Percentiles rank a stretch among this genome's conserved stretches.
These are phyloP conservation scores for Zygosaccharomyces pseudorouxii DNA, from an alignment of 805 yeast species.

Conservation along the genomic window DNA sequence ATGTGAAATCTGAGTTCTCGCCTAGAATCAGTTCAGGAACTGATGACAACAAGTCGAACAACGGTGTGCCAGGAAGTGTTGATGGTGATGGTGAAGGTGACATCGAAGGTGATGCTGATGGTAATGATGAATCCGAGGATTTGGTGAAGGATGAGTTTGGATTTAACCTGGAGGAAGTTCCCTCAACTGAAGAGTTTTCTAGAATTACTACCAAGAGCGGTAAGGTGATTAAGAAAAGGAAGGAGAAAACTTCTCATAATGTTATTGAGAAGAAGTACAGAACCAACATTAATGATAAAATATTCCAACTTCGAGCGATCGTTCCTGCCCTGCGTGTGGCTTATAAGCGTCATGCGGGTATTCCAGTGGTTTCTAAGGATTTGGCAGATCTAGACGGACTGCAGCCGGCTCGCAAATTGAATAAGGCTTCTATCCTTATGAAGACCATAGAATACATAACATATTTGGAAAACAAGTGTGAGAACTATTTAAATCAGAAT, in stretches of 20 bases:
- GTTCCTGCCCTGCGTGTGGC: slow-evolving; percentile 58
- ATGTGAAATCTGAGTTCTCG: slow-evolving; percentile 8
- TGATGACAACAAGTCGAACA: neutral
- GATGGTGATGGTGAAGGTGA: slow-evolving; percentile 3
- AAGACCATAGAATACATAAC: slow-evolving; percentile 76
- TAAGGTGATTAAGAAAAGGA: slow-evolving; percentile 30
- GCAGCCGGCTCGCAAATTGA: slow-evolving; percentile 69
- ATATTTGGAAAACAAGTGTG: slow-evolving; percentile 63
- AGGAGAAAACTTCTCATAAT: slow-evolving; percentile 61
- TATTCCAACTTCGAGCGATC: slow-evolving; percentile 56
- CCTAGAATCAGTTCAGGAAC: slow-evolving; percentile 3
- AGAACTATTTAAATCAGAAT: slow-evolving; percentile 45
- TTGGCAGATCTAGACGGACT: slow-evolving; percentile 63
- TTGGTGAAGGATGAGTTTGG: slow-evolving; percentile 13
- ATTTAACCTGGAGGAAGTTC: slow-evolving; percentile 6
- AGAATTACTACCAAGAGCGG: slow-evolving; percentile 5
- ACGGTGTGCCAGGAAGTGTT: neutral
- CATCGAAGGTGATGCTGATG: neutral
- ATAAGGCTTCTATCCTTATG: slow-evolving; percentile 69
- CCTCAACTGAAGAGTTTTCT: slow-evolving; percentile 7
- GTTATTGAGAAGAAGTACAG: slow-evolving; percentile 69
- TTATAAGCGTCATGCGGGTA: slow-evolving; percentile 42
- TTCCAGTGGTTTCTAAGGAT: slow-evolving; percentile 53
- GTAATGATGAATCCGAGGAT: slow-evolving; percentile 8
- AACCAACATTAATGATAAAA: slow-evolving; percentile 66